Conservation (phyloP, 805 yeast genomes). For the Starmera dryadoides region DNA sequence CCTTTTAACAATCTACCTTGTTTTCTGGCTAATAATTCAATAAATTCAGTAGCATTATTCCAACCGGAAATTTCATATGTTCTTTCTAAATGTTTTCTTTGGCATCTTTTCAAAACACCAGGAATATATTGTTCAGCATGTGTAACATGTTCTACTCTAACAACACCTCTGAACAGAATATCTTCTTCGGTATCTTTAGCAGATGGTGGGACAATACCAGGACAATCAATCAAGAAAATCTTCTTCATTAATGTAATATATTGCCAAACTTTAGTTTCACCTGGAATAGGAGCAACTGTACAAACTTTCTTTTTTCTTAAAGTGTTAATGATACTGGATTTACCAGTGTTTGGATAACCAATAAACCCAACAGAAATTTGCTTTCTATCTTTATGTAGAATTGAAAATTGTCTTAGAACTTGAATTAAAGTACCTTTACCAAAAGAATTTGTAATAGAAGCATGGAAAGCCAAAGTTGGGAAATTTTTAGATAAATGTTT, state of each 20-base stretch:
- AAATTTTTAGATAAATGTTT: slow-evolving; percentile 84
- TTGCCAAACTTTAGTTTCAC: slow-evolving; percentile 99
- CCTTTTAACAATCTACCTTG: slow-evolving; percentile 91
- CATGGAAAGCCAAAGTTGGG: slow-evolving; percentile 97
- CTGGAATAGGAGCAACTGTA: slow-evolving; percentile 96
- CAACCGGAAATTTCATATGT: slow-evolving; percentile 94
- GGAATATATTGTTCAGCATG: slow-evolving; percentile 95
- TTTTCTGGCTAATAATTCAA: slow-evolving; percentile 87
- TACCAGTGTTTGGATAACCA: slow-evolving; percentile 98
- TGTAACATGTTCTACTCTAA: slow-evolving; percentile 95
- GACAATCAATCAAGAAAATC: slow-evolving; percentile 93
- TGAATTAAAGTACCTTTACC: slow-evolving; percentile 97
- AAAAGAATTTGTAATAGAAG: slow-evolving; percentile 93
- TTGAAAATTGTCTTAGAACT: slow-evolving; percentile 84
- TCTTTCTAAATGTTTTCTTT: slow-evolving; percentile 84
- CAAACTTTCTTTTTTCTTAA: slow-evolving; percentile 93
- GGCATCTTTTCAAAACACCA: slow-evolving; percentile 76
- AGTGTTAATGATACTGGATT: slow-evolving; percentile 92
- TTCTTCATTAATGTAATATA: slow-evolving; percentile 95
- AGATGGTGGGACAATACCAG: slow-evolving; percentile 98
- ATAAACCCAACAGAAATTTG: slow-evolving; percentile 96
- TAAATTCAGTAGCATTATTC: slow-evolving; percentile 70
- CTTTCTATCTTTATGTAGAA: slow-evolving; percentile 85
- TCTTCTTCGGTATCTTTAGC: slow-evolving; percentile 85
- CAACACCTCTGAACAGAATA: slow-evolving; percentile 92